Evolutionary conservation across 2,329 filamentous ascomycete genomes (phyloP).

Genomic region (Cercospora sp.): DNA sequence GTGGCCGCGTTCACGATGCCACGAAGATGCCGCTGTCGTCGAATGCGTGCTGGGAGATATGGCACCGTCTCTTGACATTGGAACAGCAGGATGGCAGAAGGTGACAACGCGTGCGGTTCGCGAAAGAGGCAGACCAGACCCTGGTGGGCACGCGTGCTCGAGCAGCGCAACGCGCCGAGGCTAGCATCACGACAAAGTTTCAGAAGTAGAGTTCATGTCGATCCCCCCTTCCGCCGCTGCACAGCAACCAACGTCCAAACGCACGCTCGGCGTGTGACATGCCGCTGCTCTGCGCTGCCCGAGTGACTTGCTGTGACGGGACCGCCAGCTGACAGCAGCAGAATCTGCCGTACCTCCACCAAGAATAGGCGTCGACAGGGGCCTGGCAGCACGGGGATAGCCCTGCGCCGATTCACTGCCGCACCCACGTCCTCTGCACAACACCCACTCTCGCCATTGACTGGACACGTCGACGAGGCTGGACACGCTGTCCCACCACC

Average conservation of each 20-base stretch:
- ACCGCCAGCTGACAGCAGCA: not conserved
- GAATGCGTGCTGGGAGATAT: not conserved
- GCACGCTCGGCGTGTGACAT: not conserved
- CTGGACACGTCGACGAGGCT: not conserved
- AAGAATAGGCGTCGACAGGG: not conserved
- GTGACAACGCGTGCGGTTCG: not conserved
- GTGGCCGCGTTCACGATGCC: too few relatives aligned
- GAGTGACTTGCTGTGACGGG: not conserved
- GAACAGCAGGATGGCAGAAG: too few relatives aligned
- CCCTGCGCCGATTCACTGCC: not conserved
- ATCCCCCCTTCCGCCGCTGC: not conserved
- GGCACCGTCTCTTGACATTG: too few relatives aligned
- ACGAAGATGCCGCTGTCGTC: not conserved
- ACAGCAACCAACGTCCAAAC: not conserved
- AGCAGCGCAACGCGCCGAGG: slow-evolving; percentile 2
- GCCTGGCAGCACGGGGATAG: not conserved
- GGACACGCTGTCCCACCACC: not conserved
- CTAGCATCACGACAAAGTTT: not conserved
- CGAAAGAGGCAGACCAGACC: not conserved
- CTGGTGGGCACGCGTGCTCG: not conserved
- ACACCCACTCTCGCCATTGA: not conserved
- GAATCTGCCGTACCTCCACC: not conserved
- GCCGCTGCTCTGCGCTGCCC: not conserved
- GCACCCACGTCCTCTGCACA: not conserved
- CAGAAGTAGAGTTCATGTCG: not conserved